These are phyloP conservation scores for Cystobasidiaceae sp. DNA, from an alignment of 1,284 basidiomycete species.

Conservation along the genomic window DNA sequence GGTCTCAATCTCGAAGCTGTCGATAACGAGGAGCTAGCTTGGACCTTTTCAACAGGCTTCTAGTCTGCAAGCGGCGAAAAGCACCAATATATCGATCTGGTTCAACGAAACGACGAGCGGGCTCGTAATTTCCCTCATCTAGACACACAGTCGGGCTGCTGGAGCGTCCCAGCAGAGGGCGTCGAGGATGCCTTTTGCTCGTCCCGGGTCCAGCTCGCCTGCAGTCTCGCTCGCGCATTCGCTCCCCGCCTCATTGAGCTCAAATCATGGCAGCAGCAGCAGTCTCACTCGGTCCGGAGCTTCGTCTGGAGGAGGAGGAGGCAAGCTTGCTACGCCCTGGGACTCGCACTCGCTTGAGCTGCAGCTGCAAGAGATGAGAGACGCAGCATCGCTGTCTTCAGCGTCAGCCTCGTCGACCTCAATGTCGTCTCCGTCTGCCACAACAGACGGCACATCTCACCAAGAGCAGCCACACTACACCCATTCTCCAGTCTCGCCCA, in stretches of 20 bases:
- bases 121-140: too few species aligned
- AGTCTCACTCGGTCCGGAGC: not conserved
- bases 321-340: conserved; percentile 21
- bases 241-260: not conserved
- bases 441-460: not conserved
- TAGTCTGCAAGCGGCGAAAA: not conserved
- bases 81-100: not conserved
- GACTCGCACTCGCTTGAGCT: not conserved
- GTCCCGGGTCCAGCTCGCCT: conserved; percentile 6
- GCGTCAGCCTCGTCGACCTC: conserved; percentile 4
- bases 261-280: not conserved
- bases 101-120: too few species aligned
- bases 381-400: not conserved
- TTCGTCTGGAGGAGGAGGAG: not conserved
- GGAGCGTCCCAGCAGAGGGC: not conserved
- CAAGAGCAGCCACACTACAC: not conserved
- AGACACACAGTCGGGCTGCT: not conserved
- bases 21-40: not conserved
- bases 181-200: conserved; percentile 22
- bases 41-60: too few species aligned
- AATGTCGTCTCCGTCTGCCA: not conserved
- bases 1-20: too few species aligned
- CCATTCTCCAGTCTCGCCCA: not conserved
- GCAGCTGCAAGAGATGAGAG: conserved; percentile 18
- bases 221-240: not conserved